Percentiles rank a stretch among this genome's conserved stretches.
Conservation (phyloP, 495 filamentous ascomycete genomes). For the Talaromyces nanjingensis region DNA sequence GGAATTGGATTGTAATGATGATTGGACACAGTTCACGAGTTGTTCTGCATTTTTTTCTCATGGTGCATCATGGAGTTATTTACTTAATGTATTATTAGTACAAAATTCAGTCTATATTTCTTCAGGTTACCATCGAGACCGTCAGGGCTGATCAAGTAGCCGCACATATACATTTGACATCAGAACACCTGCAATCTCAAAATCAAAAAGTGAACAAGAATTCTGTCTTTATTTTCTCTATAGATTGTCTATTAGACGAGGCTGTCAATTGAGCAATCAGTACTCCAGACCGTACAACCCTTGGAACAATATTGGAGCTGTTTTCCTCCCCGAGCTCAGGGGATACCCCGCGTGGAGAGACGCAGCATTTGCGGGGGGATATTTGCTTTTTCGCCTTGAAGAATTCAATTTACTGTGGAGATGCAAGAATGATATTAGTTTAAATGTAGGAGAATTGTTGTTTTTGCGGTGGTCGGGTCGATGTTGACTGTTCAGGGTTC, state of each 20-base stretch:
- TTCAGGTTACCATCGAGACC: neutral
- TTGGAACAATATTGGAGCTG: neutral
- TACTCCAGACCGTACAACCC: too few relatives aligned
- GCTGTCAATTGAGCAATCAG: too few relatives aligned
- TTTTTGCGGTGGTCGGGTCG: neutral
- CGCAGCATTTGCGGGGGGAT: neutral
- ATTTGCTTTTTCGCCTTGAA: neutral
- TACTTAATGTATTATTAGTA: neutral
- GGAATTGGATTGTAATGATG: slow-evolving; percentile 13
- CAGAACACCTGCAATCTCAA: too few relatives aligned
- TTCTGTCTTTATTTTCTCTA: too few relatives aligned
- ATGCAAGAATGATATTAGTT: neutral
- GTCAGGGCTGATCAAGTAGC: too few relatives aligned
- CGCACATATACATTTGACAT: too few relatives aligned
- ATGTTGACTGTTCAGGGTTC: too few relatives aligned
- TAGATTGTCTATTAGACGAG: too few relatives aligned
- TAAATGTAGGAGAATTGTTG: neutral
- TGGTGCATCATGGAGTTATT: neutral
- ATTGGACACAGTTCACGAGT: neutral
- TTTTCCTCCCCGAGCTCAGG: neutral
- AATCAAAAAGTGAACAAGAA: too few relatives aligned
- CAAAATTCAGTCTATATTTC: neutral
- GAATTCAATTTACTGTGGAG: neutral
- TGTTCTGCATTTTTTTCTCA: neutral
- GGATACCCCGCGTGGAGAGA: neutral